A percentile compares a stretch with the other conserved stretches of the same genome.
These are phyloP conservation scores for Crithidia sp. DNA, from an alignment of 208 protist genomes.

Conservation along the genomic window DNA sequence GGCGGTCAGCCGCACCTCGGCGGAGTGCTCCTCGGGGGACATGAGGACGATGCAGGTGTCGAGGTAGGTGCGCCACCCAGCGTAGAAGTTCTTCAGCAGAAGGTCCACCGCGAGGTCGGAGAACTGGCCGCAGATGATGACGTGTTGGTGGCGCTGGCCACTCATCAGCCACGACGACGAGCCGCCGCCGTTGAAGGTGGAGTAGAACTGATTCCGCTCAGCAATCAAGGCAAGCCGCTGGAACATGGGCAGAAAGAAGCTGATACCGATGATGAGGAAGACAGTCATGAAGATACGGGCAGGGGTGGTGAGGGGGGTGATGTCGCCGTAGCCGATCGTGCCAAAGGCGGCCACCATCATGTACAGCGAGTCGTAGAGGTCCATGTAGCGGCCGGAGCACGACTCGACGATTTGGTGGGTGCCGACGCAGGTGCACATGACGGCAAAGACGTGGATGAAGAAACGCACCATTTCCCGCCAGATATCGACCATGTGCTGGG, in stretches of 20 bases:
- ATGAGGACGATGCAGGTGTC: slow-evolving; percentile 73
- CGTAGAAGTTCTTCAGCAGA: slow-evolving; percentile 77
- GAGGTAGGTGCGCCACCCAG: slow-evolving; percentile 81
- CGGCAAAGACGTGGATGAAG: slow-evolving; percentile 61
- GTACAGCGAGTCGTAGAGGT: slow-evolving; percentile 76
- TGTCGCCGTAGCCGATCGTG: slow-evolving; percentile 85
- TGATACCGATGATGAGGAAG: slow-evolving; percentile 78
- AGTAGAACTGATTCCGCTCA: slow-evolving; percentile 51
- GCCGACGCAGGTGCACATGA: slow-evolving; percentile 76
- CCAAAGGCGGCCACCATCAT: slow-evolving; percentile 72
- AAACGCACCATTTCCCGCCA: slow-evolving; percentile 70
- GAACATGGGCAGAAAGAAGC: slow-evolving; percentile 80
- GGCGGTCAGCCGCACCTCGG: slow-evolving; percentile 58
- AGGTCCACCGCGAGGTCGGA: slow-evolving; percentile 69
- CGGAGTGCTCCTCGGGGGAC: slow-evolving; percentile 58
- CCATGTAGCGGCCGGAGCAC: slow-evolving; percentile 52
- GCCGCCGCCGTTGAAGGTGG: slow-evolving; percentile 42
- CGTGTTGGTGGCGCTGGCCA: slow-evolving; percentile 43
- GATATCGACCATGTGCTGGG: slow-evolving; percentile 56
- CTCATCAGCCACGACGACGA: slow-evolving; percentile 36
- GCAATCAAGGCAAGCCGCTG: slow-evolving; percentile 52
- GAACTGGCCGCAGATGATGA: slow-evolving; percentile 80
- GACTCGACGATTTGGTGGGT: slow-evolving; percentile 81
- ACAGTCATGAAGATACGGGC: slow-evolving; percentile 72
- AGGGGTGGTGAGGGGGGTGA: slow-evolving; percentile 47